Evolutionary conservation across 768 basidiomycete genomes (phyloP).

Genomic region (Xerocomellus intermedius): DNA sequence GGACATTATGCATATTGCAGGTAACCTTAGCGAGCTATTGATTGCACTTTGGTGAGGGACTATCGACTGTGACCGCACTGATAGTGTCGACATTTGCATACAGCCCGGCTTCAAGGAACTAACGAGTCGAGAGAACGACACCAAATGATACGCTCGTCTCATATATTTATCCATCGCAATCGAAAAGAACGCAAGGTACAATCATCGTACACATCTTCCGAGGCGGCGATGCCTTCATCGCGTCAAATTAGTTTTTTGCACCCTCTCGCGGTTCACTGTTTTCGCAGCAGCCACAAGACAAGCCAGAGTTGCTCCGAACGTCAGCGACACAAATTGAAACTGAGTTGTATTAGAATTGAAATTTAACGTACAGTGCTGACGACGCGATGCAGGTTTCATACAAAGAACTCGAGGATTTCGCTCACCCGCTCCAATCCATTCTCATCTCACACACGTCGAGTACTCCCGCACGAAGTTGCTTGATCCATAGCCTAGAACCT

Average conservation of each 20-base stretch:
- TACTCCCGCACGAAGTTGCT: neutral
- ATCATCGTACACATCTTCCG: neutral
- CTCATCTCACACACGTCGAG: neutral
- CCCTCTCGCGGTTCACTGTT: no score
- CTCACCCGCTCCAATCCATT: neutral
- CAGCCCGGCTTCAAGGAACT: neutral
- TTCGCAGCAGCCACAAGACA: no score
- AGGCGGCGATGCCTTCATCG: neutral
- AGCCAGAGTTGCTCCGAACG: no score
- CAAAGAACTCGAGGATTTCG: neutral
- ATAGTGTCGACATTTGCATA: neutral
- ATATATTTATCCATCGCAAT: neutral
- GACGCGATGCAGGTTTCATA: neutral
- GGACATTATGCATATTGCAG: constrained; percentile 32
- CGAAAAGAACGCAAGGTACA: neutral
- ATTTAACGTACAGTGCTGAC: neutral
- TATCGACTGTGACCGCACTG: constrained; percentile 2
- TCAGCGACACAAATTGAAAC: no score
- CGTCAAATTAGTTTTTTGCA: no score
- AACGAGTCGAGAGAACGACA: neutral
- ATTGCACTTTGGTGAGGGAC: constrained; percentile 11
- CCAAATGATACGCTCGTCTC: neutral
- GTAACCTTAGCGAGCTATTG: neutral
- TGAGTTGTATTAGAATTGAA: no score
- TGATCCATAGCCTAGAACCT: no score